A percentile compares a stretch with the other conserved stretches of the same genome.
These are phyloP conservation scores for Plantago rigida DNA, from an alignment of 305 asterid species.

Conservation along the genomic window DNA sequence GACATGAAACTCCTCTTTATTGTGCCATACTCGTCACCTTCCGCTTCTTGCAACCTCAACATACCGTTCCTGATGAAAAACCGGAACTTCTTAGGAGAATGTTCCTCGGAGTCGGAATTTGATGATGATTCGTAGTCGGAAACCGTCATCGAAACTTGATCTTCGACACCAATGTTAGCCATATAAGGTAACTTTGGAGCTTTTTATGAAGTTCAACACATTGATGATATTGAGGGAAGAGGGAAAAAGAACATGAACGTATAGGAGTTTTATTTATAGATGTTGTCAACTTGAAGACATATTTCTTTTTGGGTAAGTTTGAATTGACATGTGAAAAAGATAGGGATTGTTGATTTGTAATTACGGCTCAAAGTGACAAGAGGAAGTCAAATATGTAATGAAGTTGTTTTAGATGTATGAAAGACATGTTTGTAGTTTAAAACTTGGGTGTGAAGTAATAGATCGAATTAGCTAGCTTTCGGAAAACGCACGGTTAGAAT, in stretches of 20 bases:
- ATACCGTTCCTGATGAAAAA: conserved; percentile 28
- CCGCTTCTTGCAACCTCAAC: conserved; percentile 28
- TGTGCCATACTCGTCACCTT: conserved; percentile 8
- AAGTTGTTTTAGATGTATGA: not conserved
- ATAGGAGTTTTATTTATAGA: no score
- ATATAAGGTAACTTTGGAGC: no score
- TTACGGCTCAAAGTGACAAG: not conserved
- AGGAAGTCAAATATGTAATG: conserved; percentile 4
- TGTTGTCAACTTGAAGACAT: no score
- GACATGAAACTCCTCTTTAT: conserved; percentile 22
- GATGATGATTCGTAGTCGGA: conserved; percentile 18
- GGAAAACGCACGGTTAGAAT: no score
- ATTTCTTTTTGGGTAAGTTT: no score
- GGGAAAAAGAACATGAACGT: no score
- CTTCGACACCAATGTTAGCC: not conserved
- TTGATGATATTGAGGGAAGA: no score
- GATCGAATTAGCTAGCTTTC: not conserved
- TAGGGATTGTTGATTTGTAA: no score
- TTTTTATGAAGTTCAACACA: no score
- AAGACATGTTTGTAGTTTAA: not conserved
- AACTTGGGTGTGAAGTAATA: not conserved
- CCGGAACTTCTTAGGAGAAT: not conserved
- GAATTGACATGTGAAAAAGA: no score
- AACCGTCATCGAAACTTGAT: conserved; percentile 28
- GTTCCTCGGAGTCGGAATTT: conserved; percentile 24